Evolutionary conservation across 1,284 basidiomycete species (phyloP).

Genomic region (Melanopsichium pennsylvanicum): DNA sequence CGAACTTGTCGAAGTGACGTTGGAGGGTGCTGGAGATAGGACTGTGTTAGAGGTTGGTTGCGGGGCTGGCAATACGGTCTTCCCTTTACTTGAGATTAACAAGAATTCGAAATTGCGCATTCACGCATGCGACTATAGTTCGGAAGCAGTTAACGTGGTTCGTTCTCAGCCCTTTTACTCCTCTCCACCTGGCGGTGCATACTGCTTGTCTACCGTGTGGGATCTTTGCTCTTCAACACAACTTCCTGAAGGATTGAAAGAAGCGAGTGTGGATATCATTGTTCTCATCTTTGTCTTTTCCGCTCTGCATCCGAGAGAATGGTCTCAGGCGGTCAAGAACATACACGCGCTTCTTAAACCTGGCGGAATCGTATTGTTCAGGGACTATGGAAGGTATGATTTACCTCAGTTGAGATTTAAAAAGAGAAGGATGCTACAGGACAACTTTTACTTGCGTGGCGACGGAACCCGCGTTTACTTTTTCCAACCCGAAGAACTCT

Average conservation of each 20-base stretch:
- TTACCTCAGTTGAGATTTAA: constrained; percentile 89
- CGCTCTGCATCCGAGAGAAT: constrained; percentile 91
- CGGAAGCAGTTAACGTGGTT: constrained; percentile 88
- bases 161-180: constrained; percentile 67
- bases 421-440: constrained; percentile 81
- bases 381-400: constrained; percentile 96
- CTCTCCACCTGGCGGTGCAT: constrained; percentile 36
- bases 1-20: constrained; percentile 54
- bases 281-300: constrained; percentile 95
- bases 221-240: constrained; percentile 73
- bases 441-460: constrained; percentile 79
- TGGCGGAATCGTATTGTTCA: constrained; percentile 81
- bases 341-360: constrained; percentile 82
- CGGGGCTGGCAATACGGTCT: constrained; percentile 84
- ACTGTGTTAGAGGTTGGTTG: constrained; percentile 62
- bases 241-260: constrained; percentile 36
- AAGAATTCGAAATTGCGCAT: constrained; percentile 79
- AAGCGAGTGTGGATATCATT: constrained; percentile 79
- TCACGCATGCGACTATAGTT: constrained; percentile 89
- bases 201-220: constrained; percentile 85
- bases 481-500: constrained; percentile 57
- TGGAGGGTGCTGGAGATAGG: constrained; percentile 28
- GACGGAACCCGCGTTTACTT: constrained; percentile 81
- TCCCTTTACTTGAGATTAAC: constrained; percentile 83
- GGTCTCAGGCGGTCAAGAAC: constrained; percentile 84